Percentiles rank a stretch among this genome's conserved stretches.
Evolutionary conservation across 176 grass and related monocot genomes (phyloP).

Genomic region (Musa acuminata): DNA sequence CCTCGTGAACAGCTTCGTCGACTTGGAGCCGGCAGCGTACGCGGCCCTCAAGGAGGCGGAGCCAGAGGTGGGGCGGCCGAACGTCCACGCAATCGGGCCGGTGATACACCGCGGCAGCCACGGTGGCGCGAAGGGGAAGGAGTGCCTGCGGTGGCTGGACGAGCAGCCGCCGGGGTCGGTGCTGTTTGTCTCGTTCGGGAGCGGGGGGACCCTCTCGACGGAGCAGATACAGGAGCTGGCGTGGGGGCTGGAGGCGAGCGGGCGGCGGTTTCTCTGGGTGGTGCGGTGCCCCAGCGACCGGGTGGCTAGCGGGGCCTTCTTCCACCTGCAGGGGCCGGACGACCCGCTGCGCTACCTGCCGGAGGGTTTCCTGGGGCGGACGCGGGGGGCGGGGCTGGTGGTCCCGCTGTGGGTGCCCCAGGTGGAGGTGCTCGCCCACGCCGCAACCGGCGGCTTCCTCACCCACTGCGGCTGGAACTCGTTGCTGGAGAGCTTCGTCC

Average conservation of each 20-base stretch:
- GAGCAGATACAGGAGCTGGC: conserved; percentile 46
- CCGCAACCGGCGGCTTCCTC: conserved; percentile 33
- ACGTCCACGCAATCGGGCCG: neutral
- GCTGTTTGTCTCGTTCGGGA: conserved; percentile 61
- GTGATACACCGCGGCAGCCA: neutral
- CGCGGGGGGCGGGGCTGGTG: conserved; percentile 28
- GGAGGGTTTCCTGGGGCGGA: conserved; percentile 40
- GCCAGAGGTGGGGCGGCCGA: neutral
- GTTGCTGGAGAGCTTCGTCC: conserved; percentile 18
- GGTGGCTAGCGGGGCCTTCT: conserved; percentile 22
- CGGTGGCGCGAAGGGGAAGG: neutral
- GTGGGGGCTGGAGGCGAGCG: conserved; percentile 38
- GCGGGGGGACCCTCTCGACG: conserved; percentile 32
- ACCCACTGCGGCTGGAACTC: conserved; percentile 36
- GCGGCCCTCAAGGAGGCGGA: neutral
- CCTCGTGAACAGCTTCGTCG: conserved; percentile 29
- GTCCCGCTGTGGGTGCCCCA: conserved; percentile 57
- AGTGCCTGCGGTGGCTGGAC: conserved; percentile 46
- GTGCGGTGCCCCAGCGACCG: conserved; percentile 27
- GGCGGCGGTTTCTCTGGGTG: conserved; percentile 57
- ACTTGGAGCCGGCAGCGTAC: conserved; percentile 14
- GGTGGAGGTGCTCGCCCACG: conserved; percentile 45
- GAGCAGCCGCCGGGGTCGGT: conserved; percentile 31
- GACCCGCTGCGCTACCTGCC: conserved; percentile 34
- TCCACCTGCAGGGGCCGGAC: conserved; percentile 1